Conservation (phyloP, 176 grass and related monocot genomes). For the Ampelocalamus luodianensis region DNA sequence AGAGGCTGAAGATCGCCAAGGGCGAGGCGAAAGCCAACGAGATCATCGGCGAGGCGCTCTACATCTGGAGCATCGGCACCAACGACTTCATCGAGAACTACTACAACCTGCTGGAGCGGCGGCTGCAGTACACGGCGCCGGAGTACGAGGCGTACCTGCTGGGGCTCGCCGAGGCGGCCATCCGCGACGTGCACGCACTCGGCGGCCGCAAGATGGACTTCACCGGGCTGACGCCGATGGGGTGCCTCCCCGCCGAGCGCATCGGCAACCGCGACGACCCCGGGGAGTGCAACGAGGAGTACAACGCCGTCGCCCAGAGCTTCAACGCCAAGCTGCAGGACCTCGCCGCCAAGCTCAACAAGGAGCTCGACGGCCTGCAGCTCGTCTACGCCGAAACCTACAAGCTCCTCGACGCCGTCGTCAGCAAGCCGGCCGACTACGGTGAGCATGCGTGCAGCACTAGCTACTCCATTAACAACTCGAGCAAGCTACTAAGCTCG, state of each 20-base stretch:
- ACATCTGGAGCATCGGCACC: slow-evolving; percentile 77
- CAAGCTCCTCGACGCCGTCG: slow-evolving; percentile 42
- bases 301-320: slow-evolving; percentile 55
- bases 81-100: slow-evolving; percentile 97
- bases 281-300: slow-evolving; percentile 54
- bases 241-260: slow-evolving; percentile 56
- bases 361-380: background rate
- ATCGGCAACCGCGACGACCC: slow-evolving; percentile 41
- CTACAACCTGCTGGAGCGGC: slow-evolving; percentile 44
- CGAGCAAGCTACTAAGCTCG: too few relatives aligned
- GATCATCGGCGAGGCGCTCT: slow-evolving; percentile 56
- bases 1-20: slow-evolving; percentile 41
- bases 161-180: slow-evolving; percentile 42
- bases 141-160: slow-evolving; percentile 55
- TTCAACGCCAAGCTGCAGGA: slow-evolving; percentile 56
- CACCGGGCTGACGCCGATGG: slow-evolving; percentile 56
- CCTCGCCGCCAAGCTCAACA: slow-evolving; percentile 45
- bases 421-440: slow-evolving; percentile 43
- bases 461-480: background rate
- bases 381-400: slow-evolving; percentile 59
- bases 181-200: slow-evolving; percentile 47
- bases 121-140: slow-evolving; percentile 47
- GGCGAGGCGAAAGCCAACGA: slow-evolving; percentile 37
- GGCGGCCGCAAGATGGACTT: slow-evolving; percentile 63
- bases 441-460: slow-evolving; percentile 25